Conservation (phyloP, 2,329 filamentous ascomycete genomes). For the Didymella sp. region DNA sequence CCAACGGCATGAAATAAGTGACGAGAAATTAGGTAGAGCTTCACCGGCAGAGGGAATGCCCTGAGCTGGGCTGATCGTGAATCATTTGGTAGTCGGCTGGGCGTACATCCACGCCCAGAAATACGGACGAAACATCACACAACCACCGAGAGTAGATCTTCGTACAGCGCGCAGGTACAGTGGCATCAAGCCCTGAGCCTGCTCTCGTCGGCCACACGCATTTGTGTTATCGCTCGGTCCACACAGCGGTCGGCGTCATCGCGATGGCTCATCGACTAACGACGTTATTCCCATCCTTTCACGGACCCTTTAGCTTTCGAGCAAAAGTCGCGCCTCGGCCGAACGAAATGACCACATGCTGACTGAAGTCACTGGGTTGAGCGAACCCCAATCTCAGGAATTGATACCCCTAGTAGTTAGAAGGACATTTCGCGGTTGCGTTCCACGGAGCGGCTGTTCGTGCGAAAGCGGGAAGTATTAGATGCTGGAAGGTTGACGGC, state of each 20-base stretch:
- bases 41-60: slow-evolving; percentile 2
- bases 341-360: slow-evolving; percentile 24
- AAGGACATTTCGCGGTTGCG: slow-evolving; percentile 32
- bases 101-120: slow-evolving; percentile 32
- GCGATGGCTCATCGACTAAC: slow-evolving; percentile 32
- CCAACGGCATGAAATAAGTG: slow-evolving; percentile 27
- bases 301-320: slow-evolving; percentile 12
- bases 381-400: slow-evolving; percentile 19
- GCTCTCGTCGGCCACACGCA: slow-evolving; percentile 6
- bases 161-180: slow-evolving; percentile 11
- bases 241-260: slow-evolving; percentile 24
- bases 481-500: not conserved
- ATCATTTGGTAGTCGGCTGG: slow-evolving; percentile 28
- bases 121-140: slow-evolving; percentile 27
- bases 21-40: slow-evolving; percentile 22
- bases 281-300: slow-evolving; percentile 25
- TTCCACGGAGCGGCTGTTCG: slow-evolving; percentile 4
- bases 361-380: slow-evolving; percentile 24
- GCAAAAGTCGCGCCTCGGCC: slow-evolving; percentile 31
- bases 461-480: slow-evolving; percentile 11
- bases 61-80: slow-evolving; percentile 1
- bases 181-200: slow-evolving; percentile 5
- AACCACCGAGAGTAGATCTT: slow-evolving; percentile 9
- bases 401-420: slow-evolving; percentile 15
- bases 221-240: slow-evolving; percentile 14